Evolutionary conservation across 2,329 filamentous ascomycete genomes (phyloP).

Genomic region (Cercospora janseana): DNA sequence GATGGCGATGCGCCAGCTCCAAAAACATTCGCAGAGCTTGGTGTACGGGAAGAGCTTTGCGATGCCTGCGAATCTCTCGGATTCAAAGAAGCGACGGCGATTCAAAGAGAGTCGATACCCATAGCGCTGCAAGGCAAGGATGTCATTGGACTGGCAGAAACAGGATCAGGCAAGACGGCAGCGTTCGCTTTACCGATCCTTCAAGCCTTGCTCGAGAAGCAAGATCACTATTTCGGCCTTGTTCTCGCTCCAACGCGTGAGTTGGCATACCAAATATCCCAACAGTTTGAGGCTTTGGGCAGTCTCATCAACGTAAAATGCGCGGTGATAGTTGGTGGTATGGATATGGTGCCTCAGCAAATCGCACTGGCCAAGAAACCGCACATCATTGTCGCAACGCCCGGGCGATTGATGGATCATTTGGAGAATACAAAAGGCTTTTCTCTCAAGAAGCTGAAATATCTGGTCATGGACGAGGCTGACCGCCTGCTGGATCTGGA

Average conservation of each 20-base stretch:
- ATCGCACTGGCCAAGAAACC: slow-evolving; percentile 95
- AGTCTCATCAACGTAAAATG: slow-evolving; percentile 83
- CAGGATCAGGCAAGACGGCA: slow-evolving; percentile 92
- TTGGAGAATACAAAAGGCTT: slow-evolving; percentile 97
- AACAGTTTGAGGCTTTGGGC: slow-evolving; percentile 83
- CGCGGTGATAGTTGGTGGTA: slow-evolving; percentile 77
- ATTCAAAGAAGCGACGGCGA: slow-evolving; percentile 84
- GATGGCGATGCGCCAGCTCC: slow-evolving; percentile 22
- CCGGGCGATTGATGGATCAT: slow-evolving; percentile 84
- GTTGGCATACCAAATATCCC: slow-evolving; percentile 84
- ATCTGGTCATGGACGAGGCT: slow-evolving; percentile 92
- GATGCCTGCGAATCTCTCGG: slow-evolving; percentile 81
- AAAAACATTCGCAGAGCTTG: slow-evolving; percentile 69
- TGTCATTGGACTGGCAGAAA: slow-evolving; percentile 91
- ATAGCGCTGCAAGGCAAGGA: slow-evolving; percentile 76
- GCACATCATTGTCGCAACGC: slow-evolving; percentile 89
- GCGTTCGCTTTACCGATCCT: slow-evolving; percentile 92
- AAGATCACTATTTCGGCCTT: slow-evolving; percentile 81
- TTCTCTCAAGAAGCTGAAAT: slow-evolving; percentile 75
- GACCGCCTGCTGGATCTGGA: slow-evolving; percentile 90
- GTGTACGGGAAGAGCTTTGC: slow-evolving; percentile 80
- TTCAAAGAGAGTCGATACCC: slow-evolving; percentile 83
- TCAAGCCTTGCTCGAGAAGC: slow-evolving; percentile 84
- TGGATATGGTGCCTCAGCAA: slow-evolving; percentile 91
- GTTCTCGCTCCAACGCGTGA: slow-evolving; percentile 91